phyloP scores from a whole-genome alignment of 78 protist genomes.

The Tieghemostelium lacteum region DNA sequence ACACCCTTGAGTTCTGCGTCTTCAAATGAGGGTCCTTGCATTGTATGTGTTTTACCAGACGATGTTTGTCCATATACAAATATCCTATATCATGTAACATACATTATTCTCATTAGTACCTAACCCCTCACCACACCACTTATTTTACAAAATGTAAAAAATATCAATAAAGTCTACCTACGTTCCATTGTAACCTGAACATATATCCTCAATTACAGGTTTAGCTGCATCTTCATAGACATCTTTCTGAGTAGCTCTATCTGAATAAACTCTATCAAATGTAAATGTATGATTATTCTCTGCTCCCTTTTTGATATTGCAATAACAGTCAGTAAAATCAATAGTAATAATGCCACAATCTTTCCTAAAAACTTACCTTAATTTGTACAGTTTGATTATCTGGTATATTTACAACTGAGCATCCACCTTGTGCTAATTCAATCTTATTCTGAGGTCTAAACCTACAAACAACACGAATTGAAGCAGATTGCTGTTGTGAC shows the following conservation, averaged over 20 bases:
- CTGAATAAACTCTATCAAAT: constrained; percentile 80
- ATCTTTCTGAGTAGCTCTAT: constrained; percentile 60
- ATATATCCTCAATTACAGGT: constrained; percentile 85
- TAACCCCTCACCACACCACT: no score
- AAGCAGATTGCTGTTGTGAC: no score
- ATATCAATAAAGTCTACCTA: no score
- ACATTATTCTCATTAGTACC: no score
- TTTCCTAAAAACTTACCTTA: constrained; percentile 1
- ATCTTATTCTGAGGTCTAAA: constrained; percentile 85
- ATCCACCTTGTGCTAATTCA: constrained; percentile 70
- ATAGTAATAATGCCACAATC: neutral
- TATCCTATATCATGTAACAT: no score
- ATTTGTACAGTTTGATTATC: constrained; percentile 38
- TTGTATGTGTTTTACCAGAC: constrained; percentile 92
- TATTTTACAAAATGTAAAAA: no score
- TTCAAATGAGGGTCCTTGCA: constrained; percentile 84
- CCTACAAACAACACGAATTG: constrained; percentile 86
- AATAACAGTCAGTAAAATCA: neutral
- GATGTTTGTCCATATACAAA: constrained; percentile 70
- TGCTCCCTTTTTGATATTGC: neutral
- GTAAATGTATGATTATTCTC: constrained; percentile 74
- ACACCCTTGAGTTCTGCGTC: constrained; percentile 84
- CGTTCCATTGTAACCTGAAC: constrained; percentile 79
- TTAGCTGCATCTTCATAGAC: constrained; percentile 85
- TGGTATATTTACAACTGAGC: constrained; percentile 16